phyloP scores from a whole-genome alignment of 2,329 filamentous ascomycete genomes.

The Didymella pomorum region DNA sequence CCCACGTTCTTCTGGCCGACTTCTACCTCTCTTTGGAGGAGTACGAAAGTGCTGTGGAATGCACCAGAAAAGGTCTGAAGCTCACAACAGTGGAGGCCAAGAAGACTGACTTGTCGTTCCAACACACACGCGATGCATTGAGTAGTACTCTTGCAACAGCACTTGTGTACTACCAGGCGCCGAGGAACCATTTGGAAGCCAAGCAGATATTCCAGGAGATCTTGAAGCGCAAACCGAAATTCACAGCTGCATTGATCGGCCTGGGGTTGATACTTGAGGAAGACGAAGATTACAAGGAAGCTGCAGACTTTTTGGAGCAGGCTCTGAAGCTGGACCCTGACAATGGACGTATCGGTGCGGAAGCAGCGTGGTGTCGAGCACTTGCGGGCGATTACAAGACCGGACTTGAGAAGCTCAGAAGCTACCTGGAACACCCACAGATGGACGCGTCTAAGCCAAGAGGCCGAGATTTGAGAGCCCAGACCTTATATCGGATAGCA shows the following conservation, averaged over 20 bases:
- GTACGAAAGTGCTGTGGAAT: conserved; percentile 80
- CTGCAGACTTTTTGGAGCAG: conserved; percentile 79
- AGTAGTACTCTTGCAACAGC: conserved; percentile 84
- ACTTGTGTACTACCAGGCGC: conserved; percentile 87
- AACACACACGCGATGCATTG: conserved; percentile 72
- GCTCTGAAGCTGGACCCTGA: conserved; percentile 75
- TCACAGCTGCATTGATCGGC: conserved; percentile 84
- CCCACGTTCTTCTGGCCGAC: conserved; percentile 81
- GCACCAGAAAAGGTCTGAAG: conserved; percentile 76
- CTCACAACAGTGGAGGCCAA: conserved; percentile 67
- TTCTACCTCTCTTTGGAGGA: conserved; percentile 88
- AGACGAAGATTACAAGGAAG: conserved; percentile 84
- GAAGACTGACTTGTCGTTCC: conserved; percentile 73
- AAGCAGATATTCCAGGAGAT: conserved; percentile 85
- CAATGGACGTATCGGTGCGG: conserved; percentile 82
- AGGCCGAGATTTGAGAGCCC: conserved; percentile 76
- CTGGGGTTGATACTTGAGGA: conserved; percentile 93
- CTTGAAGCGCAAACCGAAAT: conserved; percentile 75
- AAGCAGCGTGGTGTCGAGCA: conserved; percentile 92
- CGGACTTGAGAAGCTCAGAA: conserved; percentile 74
- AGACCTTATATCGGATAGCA: conserved; percentile 86
- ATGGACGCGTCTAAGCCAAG: conserved; percentile 69
- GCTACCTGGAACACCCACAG: conserved; percentile 66
- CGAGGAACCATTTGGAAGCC: conserved; percentile 87
- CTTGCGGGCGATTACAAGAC: conserved; percentile 76